Conservation (phyloP, 1,139 yeast species). For the Kodamaea anthophila region DNA sequence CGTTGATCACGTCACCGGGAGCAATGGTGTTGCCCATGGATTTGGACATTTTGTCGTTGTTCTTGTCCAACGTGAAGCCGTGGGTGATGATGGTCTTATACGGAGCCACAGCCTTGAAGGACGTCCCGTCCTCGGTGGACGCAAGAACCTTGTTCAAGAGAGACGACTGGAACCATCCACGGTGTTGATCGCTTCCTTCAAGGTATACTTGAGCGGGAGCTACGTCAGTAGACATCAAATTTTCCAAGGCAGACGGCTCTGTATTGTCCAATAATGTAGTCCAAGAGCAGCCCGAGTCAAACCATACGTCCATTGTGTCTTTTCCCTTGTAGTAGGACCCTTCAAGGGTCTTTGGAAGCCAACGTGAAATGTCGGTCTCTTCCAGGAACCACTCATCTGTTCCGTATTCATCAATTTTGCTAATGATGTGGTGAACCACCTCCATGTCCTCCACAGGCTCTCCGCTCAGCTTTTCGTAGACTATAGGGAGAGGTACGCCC, state of each 20-base stretch:
- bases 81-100: slow-evolving; percentile 77
- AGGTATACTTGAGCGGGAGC: slow-evolving; percentile 70
- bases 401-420: slow-evolving; percentile 50
- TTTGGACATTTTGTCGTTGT: slow-evolving; percentile 89
- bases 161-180: slow-evolving; percentile 99
- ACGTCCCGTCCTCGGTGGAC: slow-evolving; percentile 25
- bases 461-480: slow-evolving; percentile 55
- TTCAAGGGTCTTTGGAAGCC: slow-evolving; percentile 56
- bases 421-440: slow-evolving; percentile 49
- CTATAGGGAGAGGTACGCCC: slow-evolving; percentile 97
- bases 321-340: slow-evolving; percentile 57
- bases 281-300: slow-evolving; percentile 97
- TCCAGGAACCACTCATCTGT: slow-evolving; percentile 76
- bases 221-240: slow-evolving; percentile 17
- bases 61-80: slow-evolving; percentile 85
- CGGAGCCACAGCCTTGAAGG: slow-evolving; percentile 54
- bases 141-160: slow-evolving; percentile 69
- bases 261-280: slow-evolving; percentile 47
- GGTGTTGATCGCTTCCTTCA: slow-evolving; percentile 95
- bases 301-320: slow-evolving; percentile 99
- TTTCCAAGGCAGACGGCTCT: too few species aligned
- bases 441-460: slow-evolving; percentile 51
- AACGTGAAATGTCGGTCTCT: slow-evolving; percentile 47
- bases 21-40: slow-evolving; percentile 77
- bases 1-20: slow-evolving; percentile 64